phyloP scores from a whole-genome alignment of 345 rosid species.

The Odontarrhena argentea region DNA sequence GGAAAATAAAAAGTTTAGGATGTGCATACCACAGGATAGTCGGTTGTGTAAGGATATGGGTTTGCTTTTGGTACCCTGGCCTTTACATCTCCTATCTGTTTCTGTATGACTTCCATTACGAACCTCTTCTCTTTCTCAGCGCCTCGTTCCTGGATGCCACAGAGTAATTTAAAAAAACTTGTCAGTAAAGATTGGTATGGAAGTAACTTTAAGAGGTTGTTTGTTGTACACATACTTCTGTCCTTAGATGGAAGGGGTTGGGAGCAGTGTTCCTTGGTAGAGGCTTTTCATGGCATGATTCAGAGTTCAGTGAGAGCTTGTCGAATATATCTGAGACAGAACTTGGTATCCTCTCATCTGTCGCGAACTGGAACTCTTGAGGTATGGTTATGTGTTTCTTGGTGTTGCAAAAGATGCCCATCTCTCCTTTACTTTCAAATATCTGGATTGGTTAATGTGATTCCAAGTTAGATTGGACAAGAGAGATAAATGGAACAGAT shows the following conservation, averaged over 20 bases:
- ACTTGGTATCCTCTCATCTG: conserved; percentile 70
- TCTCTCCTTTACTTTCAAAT: conserved; percentile 92
- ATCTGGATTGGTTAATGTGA: conserved; percentile 52
- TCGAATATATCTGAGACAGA: conserved; percentile 74
- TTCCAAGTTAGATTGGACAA: conserved; percentile 5
- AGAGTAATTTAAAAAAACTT: conserved; percentile 7
- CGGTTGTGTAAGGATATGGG: conserved; percentile 97
- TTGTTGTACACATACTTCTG: conserved; percentile 64
- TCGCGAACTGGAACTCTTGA: conserved; percentile 89
- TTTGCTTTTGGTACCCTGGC: conserved; percentile 76
- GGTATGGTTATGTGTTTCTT: conserved; percentile 82
- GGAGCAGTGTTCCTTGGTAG: conserved; percentile 76
- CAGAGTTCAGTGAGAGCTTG: conserved; percentile 88
- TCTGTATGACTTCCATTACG: conserved; percentile 55
- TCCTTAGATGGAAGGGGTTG: conserved; percentile 84
- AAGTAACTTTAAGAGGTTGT: conserved; percentile 13
- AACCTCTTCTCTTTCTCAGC: conserved; percentile 78
- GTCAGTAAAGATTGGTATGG: conserved; percentile 26
- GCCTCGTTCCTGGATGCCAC: conserved; percentile 79
- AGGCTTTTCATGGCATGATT: conserved; percentile 56
- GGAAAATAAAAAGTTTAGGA: neutral
- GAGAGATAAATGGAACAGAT: neutral
- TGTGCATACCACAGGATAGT: conserved; percentile 83
- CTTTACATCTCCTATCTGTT: conserved; percentile 72
- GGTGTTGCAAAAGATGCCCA: conserved; percentile 74